Evolutionary conservation across 768 basidiomycete genomes (phyloP), one percentile per base, ranked within the genome.

Genomic region (Termitomyces sp.): DNA sequence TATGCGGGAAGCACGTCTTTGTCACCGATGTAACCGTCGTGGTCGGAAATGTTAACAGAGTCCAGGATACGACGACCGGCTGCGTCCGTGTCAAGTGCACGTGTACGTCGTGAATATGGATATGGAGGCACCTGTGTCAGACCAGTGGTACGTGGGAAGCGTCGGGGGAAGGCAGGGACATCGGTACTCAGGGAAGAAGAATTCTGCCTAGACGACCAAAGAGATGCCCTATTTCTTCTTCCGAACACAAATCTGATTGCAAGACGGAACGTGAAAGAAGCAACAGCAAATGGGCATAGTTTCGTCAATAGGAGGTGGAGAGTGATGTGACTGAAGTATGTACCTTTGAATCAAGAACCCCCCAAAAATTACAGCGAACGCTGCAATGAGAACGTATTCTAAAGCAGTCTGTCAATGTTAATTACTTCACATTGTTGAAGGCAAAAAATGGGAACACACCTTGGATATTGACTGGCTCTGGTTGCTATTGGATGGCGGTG

Each of bases 1-100:
- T 82, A 82, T 5, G 79, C 77, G 8, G 80, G 81, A 26, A 82
- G 71, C 0, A 63, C 57, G 33, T 82, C 81, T 60, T 81, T 81
- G 58, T 77, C 75, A 0, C 67, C 65, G 55, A 69, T 58, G 11
- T 63, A 64, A 18, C 59, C 63, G 24, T 72, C 74, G 52, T 72
- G 72, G 40, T 72, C 65, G 14, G 69, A 66, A 5, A 49, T 41
- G 0, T 60, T 54, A 16, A 60, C 33, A 6, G 59, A 63, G 6
- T 52, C 61, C 22, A 51, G 24, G 40, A 62, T 35, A 14, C 79
- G 66, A 49, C 80, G 73, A 16, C 81, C 81, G 9, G 60, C 62
- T 18, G 63, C 68, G 60, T 79, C 80, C 0, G 68, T 70, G 58
- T 79, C 78, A 0, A 64, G 61, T 0, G 74, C 74, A 43, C 60